These are phyloP conservation scores for Abeoforma whisleri DNA, from an alignment of 78 protist species.

Conservation along the genomic window DNA sequence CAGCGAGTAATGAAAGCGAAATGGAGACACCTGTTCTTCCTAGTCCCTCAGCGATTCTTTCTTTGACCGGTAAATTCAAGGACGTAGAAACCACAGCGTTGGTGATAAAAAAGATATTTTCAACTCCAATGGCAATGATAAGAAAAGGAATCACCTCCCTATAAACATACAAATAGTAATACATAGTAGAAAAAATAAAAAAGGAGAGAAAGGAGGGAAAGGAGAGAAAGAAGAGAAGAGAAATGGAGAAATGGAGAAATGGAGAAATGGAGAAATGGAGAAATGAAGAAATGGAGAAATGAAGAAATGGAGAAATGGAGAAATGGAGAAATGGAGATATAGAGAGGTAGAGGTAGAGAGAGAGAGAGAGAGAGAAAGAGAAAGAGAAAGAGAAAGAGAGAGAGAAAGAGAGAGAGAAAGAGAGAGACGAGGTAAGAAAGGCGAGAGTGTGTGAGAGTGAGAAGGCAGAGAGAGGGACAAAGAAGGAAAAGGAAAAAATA, in stretches of 20 bases:
- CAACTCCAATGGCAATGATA: constrained; percentile 42
- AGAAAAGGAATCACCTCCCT: constrained; percentile 49
- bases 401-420: no score
- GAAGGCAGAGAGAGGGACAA: no score
- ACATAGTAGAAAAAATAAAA: no score
- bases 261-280: not conserved
- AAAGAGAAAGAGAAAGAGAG: no score
- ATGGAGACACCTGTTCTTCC: not conserved
- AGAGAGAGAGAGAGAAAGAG: no score
- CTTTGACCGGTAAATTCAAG: constrained; percentile 25
- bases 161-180: not conserved
- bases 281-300: not conserved
- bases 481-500: no score
- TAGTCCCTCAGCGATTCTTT: constrained; percentile 31
- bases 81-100: constrained; percentile 36
- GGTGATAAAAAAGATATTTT: constrained; percentile 45
- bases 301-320: not conserved
- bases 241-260: not conserved
- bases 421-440: no score
- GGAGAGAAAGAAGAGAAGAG: not conserved
- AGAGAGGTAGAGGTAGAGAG: not conserved
- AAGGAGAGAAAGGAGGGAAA: not conserved
- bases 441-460: no score
- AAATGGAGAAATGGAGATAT: not conserved
- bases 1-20: no score